Base-by-base conservation (phyloP, 2,329 filamentous ascomycete species). In the Alternaria metachromatica region DNA sequence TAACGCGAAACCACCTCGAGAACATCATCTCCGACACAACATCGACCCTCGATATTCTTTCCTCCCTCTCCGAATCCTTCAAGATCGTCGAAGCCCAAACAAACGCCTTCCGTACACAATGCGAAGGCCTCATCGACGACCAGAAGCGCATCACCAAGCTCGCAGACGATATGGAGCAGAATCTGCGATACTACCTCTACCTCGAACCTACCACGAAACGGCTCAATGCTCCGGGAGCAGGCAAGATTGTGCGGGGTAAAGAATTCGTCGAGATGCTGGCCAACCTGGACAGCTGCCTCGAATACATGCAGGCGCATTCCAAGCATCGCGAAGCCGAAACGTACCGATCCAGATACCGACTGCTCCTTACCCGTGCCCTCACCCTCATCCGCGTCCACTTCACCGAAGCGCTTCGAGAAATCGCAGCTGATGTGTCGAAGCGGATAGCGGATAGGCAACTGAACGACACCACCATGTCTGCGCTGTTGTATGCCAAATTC, bases 111-210 rank as follows among this genome's bases (percentile, higher is more conserved):
- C 92, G 94, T 77, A 89, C 91, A 50, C 94, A 97, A 80, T 99
- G 96, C 80, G 93, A 97, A 76, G 92, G 93, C 60, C 85, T 99
- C 3, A 83, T 98, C 28, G 85, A 87, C 1, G 94, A 97, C 72
- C 94, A 98, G 81, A 88, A 87, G 72, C 89, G 92, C 23, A 86
- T 97, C 44, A 89, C 92, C 65, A 87, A 86, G 68, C 86, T 99
- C 45, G 93, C 94, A 3, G 89, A 96, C 69, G 90, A 94, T 62
- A 91, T 99, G 60, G 91, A 92, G 25, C 92, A 92, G 23, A 96
- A 97, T 72, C 84, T 97, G n/a, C 90, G 94, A 76, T 97, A 97
- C 80, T 99, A 99, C 79, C 89, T 92, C 20, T 97, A 97, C 76
- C 86, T 99, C 6, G 96, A 99, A 68, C 94, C 91, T 50, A 94